Evolutionary conservation across 495 filamentous ascomycete genomes (phyloP).

Genomic region (Eremomyces bilateralis): DNA sequence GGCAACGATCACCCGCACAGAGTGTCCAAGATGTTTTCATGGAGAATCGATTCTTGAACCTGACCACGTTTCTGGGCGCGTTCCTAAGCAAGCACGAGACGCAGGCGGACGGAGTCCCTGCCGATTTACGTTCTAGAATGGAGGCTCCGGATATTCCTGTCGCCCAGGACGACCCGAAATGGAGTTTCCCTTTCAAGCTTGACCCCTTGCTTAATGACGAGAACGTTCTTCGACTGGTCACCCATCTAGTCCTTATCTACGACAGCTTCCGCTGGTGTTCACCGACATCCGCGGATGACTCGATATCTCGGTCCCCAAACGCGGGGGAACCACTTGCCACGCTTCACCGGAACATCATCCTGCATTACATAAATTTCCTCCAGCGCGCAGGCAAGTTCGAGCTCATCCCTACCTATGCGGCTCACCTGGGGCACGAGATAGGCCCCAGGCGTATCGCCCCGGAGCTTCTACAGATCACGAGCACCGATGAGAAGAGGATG

Average conservation of each 20-base stretch:
- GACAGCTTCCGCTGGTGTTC: conserved; percentile 6
- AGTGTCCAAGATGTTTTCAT: conserved; percentile 45
- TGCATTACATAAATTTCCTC: conserved; percentile 70
- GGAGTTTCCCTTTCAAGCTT: no score
- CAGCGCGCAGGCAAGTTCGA: conserved; percentile 44
- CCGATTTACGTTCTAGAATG: conserved; percentile 21
- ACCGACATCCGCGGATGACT: no score
- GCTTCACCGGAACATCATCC: no score
- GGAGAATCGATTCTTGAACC: conserved; percentile 30
- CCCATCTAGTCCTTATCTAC: conserved; percentile 21
- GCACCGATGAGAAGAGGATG: no score
- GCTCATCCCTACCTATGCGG: conserved; percentile 69
- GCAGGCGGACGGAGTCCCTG: conserved; percentile 22
- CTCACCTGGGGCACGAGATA: no score
- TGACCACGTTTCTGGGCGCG: conserved; percentile 36
- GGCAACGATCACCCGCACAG: no score
- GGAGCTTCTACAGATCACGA: no score
- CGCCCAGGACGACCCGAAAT: no score
- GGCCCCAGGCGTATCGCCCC: no score
- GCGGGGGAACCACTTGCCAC: no score
- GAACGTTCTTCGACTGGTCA: conserved; percentile 13
- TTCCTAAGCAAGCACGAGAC: conserved; percentile 30
- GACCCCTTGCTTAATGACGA: conserved; percentile 5
- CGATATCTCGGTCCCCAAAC: no score
- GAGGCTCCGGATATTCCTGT: conserved; percentile 2